Evolutionary conservation across 371 early-diverging fungal species (phyloP), one percentile per base, ranked within the genome.

Genomic region (Saksenaea vasiformis): DNA sequence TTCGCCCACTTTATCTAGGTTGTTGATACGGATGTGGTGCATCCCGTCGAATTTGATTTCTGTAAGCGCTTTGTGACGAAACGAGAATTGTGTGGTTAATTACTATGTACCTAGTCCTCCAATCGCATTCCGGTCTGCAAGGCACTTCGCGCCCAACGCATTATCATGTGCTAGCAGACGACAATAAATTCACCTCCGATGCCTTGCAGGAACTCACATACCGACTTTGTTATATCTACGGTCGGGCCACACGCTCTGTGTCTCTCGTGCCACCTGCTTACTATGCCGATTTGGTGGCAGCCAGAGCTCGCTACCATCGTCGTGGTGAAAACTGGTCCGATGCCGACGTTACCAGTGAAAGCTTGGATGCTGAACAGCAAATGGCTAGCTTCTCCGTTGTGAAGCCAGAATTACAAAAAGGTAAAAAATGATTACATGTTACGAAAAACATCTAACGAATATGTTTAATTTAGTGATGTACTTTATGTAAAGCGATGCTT

Each of bases 141-240:
- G 97, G 98, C 47, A 94, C 96, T 0, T 92, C 94, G 28, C 89
- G 91, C 54, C 93, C 95, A 0, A 89, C 93, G 0, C 90, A 93
- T 64, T 97, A 96, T 81, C 84, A 86, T 56, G 94, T 95, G 17
- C 65, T 93, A 47, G 68, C 78, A 41, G 94, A 98, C 69, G 96
- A 97, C 34, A 91, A 91, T 74, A 67, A 79, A 1, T 92, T 95
- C 62, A 74, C 84, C 3, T 57, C 90, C 3, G 92, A 95, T 64
- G 59, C 69, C 27, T 69, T 97, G 11, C 91, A 94, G 70, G 85
- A 89, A 44, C 81, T 94, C 15, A 91, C 93, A 0, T 94, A 94
- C 75, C 78, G 87, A 19, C 76, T 95, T 41, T 96, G 96, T 78
- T 94, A 91, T 74, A 74, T 91, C n/a, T 96, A 93, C 69, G 91